Evolutionary conservation across 371 early-diverging fungal species (phyloP).

Genomic region (Conidiobolus incongruus): DNA sequence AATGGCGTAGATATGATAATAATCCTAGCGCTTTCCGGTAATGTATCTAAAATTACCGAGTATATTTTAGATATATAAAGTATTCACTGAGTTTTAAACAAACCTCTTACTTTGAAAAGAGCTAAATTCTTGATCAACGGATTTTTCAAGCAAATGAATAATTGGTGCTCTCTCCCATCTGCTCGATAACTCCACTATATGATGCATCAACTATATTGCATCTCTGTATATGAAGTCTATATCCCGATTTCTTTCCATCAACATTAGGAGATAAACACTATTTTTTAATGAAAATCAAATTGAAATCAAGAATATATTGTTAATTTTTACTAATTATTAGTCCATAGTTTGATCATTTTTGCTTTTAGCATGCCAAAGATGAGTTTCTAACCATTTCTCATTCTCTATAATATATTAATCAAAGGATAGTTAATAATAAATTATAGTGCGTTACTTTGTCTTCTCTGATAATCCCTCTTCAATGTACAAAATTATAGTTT

Average conservation of each 20-base stretch:
- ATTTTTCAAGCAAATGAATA: neutral
- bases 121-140: neutral
- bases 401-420: slow-evolving; percentile 13
- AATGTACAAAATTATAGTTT: neutral
- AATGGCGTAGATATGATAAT: neutral
- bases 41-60: neutral
- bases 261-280: slow-evolving; percentile 64
- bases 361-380: slow-evolving; percentile 95
- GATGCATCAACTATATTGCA: slow-evolving; percentile 65
- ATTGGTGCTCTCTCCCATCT: slow-evolving; percentile 21
- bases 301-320: no score
- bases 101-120: neutral
- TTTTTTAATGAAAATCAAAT: no score
- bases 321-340: slow-evolving; percentile 46
- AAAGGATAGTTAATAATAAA: neutral
- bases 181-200: slow-evolving; percentile 42
- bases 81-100: no score
- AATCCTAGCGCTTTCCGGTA: neutral
- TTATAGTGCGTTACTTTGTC: slow-evolving; percentile 17
- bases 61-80: neutral
- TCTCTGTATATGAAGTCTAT: slow-evolving; percentile 45
- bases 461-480: slow-evolving; percentile 21
- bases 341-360: slow-evolving; percentile 83
- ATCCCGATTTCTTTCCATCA: slow-evolving; percentile 50
- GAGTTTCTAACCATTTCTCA: slow-evolving; percentile 87